Evolutionary conservation across 1,284 basidiomycete genomes (phyloP).

Genomic region (Moesziomyces aphidis): DNA sequence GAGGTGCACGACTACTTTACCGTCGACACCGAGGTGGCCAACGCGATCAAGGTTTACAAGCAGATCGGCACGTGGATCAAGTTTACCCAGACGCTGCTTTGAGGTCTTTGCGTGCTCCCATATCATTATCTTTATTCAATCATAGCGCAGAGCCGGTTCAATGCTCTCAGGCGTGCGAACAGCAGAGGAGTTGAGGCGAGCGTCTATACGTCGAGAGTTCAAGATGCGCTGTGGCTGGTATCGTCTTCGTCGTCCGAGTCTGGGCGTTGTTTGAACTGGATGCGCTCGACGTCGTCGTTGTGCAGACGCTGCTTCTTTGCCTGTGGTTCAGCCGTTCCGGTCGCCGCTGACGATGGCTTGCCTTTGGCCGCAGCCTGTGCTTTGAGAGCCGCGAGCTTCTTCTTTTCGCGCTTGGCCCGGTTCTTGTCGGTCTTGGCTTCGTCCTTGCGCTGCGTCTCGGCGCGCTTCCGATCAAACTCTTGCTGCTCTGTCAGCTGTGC

Average conservation of each 20-base stretch:
- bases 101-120: neutral
- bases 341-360: slow-evolving; percentile 1
- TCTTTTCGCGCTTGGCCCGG: slow-evolving; percentile 62
- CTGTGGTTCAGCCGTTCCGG: slow-evolving; percentile 11
- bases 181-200: too few relatives aligned
- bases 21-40: slow-evolving; percentile 45
- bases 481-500: slow-evolving; percentile 45
- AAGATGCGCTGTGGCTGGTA: neutral
- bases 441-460: slow-evolving; percentile 61
- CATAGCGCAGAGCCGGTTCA: too few relatives aligned
- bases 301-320: slow-evolving; percentile 35
- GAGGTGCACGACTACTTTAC: slow-evolving; percentile 55
- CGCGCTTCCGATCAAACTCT: slow-evolving; percentile 48
- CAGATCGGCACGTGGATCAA: slow-evolving; percentile 54
- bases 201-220: neutral
- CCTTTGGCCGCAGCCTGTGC: slow-evolving; percentile 33
- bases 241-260: slow-evolving; percentile 13
- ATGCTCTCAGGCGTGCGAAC: too few relatives aligned
- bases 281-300: slow-evolving; percentile 20
- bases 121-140: too few relatives aligned
- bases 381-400: slow-evolving; percentile 50
- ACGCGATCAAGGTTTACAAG: slow-evolving; percentile 34
- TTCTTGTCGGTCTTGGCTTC: slow-evolving; percentile 65
- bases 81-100: slow-evolving; percentile 36
- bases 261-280: slow-evolving; percentile 31